Evolutionary conservation across 768 basidiomycete genomes (phyloP).

Genomic region (Daedaleopsis nitida): DNA sequence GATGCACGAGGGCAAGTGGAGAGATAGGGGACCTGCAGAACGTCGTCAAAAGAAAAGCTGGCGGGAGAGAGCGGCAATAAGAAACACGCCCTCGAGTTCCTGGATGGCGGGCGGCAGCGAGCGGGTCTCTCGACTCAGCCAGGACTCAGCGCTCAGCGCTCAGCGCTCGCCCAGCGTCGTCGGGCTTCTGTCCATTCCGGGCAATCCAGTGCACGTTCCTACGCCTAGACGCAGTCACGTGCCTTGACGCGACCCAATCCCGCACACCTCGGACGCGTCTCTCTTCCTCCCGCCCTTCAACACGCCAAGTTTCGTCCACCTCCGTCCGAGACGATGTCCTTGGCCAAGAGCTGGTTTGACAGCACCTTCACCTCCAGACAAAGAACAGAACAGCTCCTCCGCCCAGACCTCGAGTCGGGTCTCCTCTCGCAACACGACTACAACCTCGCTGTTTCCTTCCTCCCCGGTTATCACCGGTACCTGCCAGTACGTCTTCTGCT

Average conservation of each 20-base stretch:
- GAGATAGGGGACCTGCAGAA: background rate
- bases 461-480: constrained; percentile 50
- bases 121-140: background rate
- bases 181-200: too few species aligned
- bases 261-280: constrained; percentile 5
- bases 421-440: constrained; percentile 56
- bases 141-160: background rate
- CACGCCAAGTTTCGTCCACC: background rate
- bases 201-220: constrained; percentile 5
- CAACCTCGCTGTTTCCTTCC: constrained; percentile 53
- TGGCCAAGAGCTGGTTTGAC: constrained; percentile 39
- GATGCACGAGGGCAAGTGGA: constrained; percentile 4
- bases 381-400: constrained; percentile 47
- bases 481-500: constrained; percentile 39
- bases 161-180: background rate
- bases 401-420: constrained; percentile 54
- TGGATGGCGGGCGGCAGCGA: constrained; percentile 12
- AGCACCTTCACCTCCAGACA: constrained; percentile 47
- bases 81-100: background rate
- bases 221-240: constrained; percentile 8
- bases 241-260: constrained; percentile 6
- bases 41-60: background rate
- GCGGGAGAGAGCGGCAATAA: too few species aligned
- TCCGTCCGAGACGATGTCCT: constrained; percentile 5
- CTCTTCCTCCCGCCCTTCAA: background rate